Percentiles rank a stretch among this genome's conserved stretches.
These are phyloP conservation scores for Fraxinus floribunda DNA, from an alignment of 305 asterid species.

Conservation along the genomic window DNA sequence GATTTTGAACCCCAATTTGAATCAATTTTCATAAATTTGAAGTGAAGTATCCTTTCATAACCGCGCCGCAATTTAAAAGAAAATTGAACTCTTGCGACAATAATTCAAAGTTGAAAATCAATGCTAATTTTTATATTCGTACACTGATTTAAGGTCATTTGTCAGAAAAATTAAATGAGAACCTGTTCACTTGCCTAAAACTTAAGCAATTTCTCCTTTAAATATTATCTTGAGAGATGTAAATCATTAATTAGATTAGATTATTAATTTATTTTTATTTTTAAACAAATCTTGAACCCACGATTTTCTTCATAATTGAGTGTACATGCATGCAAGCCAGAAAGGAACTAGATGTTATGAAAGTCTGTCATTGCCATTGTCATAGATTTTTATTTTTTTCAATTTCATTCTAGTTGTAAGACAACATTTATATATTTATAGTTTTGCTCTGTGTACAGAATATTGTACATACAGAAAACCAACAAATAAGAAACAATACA, in stretches of 20 bases:
- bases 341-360: neutral
- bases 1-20: too few relatives aligned
- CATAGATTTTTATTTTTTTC: neutral
- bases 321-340: neutral
- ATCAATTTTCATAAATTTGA: too few relatives aligned
- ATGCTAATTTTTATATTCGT: too few relatives aligned
- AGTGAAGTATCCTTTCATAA: too few relatives aligned
- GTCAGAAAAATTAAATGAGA: neutral
- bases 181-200: neutral
- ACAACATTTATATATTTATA: neutral
- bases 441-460: too few relatives aligned
- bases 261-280: neutral
- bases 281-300: neutral
- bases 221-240: neutral
- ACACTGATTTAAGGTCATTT: too few relatives aligned
- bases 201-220: neutral
- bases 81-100: too few relatives aligned
- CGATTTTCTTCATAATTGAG: neutral
- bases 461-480: too few relatives aligned
- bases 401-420: neutral
- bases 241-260: neutral
- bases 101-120: too few relatives aligned
- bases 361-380: conserved; percentile 25
- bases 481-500: too few relatives aligned
- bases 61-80: too few relatives aligned